These are phyloP conservation scores for Penstemon newberryi DNA, from an alignment of 257 asterid species.

Conservation along the genomic window DNA sequence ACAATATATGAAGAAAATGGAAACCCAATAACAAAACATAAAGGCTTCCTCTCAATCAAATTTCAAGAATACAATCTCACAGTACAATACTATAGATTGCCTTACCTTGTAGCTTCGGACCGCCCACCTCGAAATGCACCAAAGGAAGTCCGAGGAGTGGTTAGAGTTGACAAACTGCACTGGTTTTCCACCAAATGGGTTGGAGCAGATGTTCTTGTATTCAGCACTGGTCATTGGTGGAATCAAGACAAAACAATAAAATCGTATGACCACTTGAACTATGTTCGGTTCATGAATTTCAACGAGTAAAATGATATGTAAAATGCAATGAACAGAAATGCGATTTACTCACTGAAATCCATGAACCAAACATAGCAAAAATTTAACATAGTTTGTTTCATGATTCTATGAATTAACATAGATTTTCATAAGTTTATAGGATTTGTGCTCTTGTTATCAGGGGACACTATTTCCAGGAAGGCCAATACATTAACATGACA, in stretches of 20 bases:
- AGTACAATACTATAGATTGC: constrained; percentile 77
- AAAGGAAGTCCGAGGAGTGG: constrained; percentile 54
- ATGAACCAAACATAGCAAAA: too few relatives aligned
- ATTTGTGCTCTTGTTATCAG: constrained; percentile 36
- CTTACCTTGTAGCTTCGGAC: constrained; percentile 59
- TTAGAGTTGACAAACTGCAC: constrained; percentile 74
- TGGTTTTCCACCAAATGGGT: constrained; percentile 71
- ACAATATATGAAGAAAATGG: constrained; percentile 66
- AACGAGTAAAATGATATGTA: too few relatives aligned
- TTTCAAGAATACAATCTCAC: constrained; percentile 82
- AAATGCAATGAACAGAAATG: too few relatives aligned
- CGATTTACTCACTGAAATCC: too few relatives aligned
- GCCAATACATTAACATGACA: constrained; percentile 58
- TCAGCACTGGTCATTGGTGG: constrained; percentile 99
- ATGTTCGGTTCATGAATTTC: too few relatives aligned
- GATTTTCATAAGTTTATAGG: background rate
- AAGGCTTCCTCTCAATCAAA: constrained; percentile 72
- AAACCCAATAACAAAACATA: constrained; percentile 82
- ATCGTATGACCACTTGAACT: constrained; percentile 35
- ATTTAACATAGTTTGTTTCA: too few relatives aligned
- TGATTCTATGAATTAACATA: too few relatives aligned
- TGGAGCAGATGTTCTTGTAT: constrained; percentile 64
- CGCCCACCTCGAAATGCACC: constrained; percentile 61
- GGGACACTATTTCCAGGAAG: constrained; percentile 84
- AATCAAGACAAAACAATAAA: constrained; percentile 69